Base-by-base conservation (phyloP, 176 grass and related monocot genomes). In the Thinopyrum elongatum region DNA sequence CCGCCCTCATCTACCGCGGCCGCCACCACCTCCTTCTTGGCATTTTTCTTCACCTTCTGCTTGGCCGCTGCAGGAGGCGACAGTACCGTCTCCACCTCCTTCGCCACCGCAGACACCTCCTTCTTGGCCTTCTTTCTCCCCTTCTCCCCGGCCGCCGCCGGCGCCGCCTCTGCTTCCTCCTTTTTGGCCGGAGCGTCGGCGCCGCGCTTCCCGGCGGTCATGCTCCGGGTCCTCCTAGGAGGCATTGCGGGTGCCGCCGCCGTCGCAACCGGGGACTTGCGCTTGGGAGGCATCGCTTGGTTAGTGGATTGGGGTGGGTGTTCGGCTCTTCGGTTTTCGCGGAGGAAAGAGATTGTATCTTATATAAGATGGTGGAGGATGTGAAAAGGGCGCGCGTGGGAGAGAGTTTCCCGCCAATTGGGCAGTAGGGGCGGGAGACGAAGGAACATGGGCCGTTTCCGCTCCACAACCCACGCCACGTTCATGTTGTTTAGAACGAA, bases 101-200 rank as follows among this genome's bases (percentile, higher is more conserved):
- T 31, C 31, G 1, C 70, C 12, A 8, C 44, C 26, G 26, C 73
- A 19, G 44, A 44, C 8, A 19, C 44, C 73, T 76, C 73, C 27
- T 76, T 76, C 46, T 76, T 76, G 27, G 74, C 74, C 74, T 55
- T 76, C 74, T 76, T 76, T 46, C 17, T 76, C 27, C 44, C 74
- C 74, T 53, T 76, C 9, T 6, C 46, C 8, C 17, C 46, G 27
- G 74, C 17, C 16, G 26, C 42, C 23, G 14, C 23, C 23, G 38
- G 13, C 71, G 17, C 71, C 25, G 74, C 74, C 73, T 53, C 46
- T 21, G 73, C 44, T 16, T 53, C 72, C 73, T 76, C 46, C 74
- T 76, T 76, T 28, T 76, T 31, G 17, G 74, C 27, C 16, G 26
- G 74, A 30, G 27, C 74, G 16, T 12, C 46, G 26, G 46, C 46